phyloP scores from a whole-genome alignment of 2,329 filamentous ascomycete genomes.

The Cytospora leucostoma region DNA sequence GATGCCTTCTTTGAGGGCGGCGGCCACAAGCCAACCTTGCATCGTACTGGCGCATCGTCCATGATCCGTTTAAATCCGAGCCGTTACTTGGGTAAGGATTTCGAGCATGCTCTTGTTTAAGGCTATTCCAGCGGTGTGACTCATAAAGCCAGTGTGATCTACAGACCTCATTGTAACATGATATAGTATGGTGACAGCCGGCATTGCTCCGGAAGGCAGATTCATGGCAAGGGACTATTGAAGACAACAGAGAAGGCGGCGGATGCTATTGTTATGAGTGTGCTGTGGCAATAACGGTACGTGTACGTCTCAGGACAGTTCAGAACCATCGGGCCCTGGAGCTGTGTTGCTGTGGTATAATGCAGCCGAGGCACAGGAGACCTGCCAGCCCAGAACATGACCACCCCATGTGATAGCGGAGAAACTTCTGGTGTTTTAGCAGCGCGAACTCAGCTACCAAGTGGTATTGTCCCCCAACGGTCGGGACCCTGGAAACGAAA shows the following conservation, averaged over 20 bases:
- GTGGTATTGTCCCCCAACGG: conserved; percentile 42
- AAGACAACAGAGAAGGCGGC: conserved; percentile 44
- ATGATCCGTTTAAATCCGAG: no score
- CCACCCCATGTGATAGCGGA: conserved; percentile 55
- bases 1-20: no score
- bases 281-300: conserved; percentile 44
- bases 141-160: no score
- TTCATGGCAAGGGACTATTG: no score
- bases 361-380: conserved; percentile 41
- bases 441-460: conserved; percentile 59
- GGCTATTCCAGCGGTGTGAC: no score
- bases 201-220: no score
- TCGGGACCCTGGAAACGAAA: conserved; percentile 36
- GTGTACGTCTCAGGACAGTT: conserved; percentile 38
- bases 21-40: no score
- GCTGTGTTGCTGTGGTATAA: conserved; percentile 46
- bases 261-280: conserved; percentile 45
- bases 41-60: no score
- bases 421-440: conserved; percentile 48
- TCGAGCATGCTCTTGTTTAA: no score
- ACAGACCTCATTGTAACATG: no score
- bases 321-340: conserved; percentile 46
- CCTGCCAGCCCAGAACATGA: conserved; percentile 50
- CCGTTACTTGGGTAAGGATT: no score
- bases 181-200: no score